Evolutionary conservation across 306 rosid genomes (phyloP).

Genomic region (Castanopsis chinensis): DNA sequence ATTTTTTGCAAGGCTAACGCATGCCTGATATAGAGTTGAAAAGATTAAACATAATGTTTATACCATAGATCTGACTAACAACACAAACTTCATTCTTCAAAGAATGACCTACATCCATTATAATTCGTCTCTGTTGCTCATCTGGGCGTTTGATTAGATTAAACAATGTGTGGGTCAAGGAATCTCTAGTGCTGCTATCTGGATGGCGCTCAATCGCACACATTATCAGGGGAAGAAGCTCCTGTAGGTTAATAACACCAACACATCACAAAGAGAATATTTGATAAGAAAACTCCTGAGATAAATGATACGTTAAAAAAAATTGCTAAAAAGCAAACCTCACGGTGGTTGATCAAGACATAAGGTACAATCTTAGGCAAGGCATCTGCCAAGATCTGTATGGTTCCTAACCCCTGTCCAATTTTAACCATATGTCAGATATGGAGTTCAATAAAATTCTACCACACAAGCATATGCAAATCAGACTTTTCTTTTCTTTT

Average conservation of each 20-base stretch:
- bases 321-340: slow-evolving; percentile 47
- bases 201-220: slow-evolving; percentile 98
- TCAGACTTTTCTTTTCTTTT: neutral
- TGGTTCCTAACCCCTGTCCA: slow-evolving; percentile 78
- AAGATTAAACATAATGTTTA: slow-evolving; percentile 19
- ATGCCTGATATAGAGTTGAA: slow-evolving; percentile 62
- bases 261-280: slow-evolving; percentile 13
- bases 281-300: neutral
- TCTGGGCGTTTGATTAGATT: slow-evolving; percentile 98
- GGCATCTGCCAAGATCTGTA: slow-evolving; percentile 93
- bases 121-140: slow-evolving; percentile 86
- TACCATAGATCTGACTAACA: neutral
- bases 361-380: slow-evolving; percentile 98
- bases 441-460: neutral
- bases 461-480: neutral
- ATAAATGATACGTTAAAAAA: neutral
- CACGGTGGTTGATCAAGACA: slow-evolving; percentile 97
- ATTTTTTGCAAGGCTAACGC: slow-evolving; percentile 87
- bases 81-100: neutral
- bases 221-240: slow-evolving; percentile 97
- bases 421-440: slow-evolving; percentile 24
- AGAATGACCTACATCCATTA: slow-evolving; percentile 79
- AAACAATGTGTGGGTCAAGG: slow-evolving; percentile 95
- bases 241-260: slow-evolving; percentile 47
- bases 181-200: slow-evolving; percentile 87